Evolutionary conservation across 2,329 filamentous ascomycete genomes (phyloP).

Genomic region (Metarhizium anisopliae): DNA sequence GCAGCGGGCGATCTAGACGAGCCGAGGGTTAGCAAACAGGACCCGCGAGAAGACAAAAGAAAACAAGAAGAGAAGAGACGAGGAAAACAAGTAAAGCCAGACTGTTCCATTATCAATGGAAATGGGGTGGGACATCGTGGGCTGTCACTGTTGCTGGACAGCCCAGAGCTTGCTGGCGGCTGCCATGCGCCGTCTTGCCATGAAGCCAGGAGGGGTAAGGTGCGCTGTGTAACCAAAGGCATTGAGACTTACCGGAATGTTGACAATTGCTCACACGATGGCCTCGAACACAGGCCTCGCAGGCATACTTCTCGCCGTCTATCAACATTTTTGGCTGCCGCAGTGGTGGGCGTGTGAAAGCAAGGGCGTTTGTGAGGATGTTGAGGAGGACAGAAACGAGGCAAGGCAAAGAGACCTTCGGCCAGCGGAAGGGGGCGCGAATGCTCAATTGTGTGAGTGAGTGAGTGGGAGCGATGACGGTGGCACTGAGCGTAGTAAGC

Average conservation of each 20-base stretch:
- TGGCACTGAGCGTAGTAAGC: constrained; percentile 1
- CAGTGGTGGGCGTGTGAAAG: not conserved
- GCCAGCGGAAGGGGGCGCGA: constrained; percentile 4
- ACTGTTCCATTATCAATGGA: not conserved
- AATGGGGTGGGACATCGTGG: too few species aligned
- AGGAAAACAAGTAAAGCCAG: not conserved
- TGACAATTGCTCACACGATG: constrained; percentile 99
- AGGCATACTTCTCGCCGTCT: constrained; percentile 95
- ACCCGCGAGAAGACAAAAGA: too few species aligned
- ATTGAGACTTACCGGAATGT: constrained; percentile 67
- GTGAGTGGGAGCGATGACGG: constrained; percentile 3
- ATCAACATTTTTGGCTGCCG: constrained; percentile 54
- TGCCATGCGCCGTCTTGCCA: not conserved
- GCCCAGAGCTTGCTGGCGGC: not conserved
- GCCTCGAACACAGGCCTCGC: constrained; percentile 94
- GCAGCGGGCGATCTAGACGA: constrained; percentile 70
- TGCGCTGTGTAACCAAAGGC: constrained; percentile 1
- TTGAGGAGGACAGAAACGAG: not conserved
- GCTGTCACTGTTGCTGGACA: not conserved
- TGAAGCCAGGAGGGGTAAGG: constrained; percentile 1
- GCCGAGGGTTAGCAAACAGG: too few species aligned
- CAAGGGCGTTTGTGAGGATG: not conserved
- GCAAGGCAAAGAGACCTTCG: not conserved
- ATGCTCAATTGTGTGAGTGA: not conserved
- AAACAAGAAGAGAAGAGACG: too few species aligned